Evolutionary conservation across 2,329 filamentous ascomycete genomes (phyloP).

Genomic region (Colletotrichum sp.): DNA sequence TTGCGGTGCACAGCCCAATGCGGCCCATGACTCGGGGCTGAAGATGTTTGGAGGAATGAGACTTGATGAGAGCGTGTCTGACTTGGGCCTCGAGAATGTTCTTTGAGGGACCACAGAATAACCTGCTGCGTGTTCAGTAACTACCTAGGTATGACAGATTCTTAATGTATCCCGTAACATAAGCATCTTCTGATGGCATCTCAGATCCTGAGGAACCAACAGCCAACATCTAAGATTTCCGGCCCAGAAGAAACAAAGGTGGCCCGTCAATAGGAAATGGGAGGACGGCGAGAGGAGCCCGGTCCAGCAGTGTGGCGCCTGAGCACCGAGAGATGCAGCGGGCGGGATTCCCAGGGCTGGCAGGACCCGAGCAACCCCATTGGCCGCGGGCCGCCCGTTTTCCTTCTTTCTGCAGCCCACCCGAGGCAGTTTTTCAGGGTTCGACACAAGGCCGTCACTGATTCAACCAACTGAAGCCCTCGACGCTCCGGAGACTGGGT

Average conservation of each 20-base stretch:
- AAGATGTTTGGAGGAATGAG: background rate
- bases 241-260: background rate
- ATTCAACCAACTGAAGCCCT: background rate
- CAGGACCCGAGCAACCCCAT: slow-evolving; percentile 3
- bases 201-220: background rate
- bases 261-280: slow-evolving; percentile 4
- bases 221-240: background rate
- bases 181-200: background rate
- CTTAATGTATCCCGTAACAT: background rate
- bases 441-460: background rate
- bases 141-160: background rate
- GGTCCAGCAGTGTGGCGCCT: slow-evolving; percentile 2
- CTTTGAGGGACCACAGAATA: background rate
- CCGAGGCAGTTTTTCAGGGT: slow-evolving; percentile 1
- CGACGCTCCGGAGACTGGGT: background rate
- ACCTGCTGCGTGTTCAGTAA: background rate
- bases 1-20: background rate
- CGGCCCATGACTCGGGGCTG: background rate
- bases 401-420: background rate
- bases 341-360: background rate
- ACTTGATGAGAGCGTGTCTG: background rate
- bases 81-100: background rate
- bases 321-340: slow-evolving; percentile 9
- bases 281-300: slow-evolving; percentile 5
- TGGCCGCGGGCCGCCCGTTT: background rate